Conservation (phyloP, 2,329 filamentous ascomycete genomes). For the Corynespora cassiicola region DNA sequence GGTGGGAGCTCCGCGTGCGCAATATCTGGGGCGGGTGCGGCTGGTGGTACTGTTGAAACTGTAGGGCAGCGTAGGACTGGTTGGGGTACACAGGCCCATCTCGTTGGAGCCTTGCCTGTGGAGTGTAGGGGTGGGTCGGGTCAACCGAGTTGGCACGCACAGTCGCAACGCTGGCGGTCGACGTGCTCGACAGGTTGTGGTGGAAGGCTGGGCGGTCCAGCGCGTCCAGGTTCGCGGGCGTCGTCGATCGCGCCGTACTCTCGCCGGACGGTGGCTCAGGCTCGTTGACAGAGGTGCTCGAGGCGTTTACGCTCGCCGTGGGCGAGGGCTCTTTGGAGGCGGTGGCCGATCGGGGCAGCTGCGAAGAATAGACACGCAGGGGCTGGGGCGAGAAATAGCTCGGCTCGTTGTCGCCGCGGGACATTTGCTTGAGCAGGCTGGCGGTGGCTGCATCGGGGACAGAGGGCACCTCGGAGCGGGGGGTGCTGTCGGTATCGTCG, state of each 20-base stretch:
- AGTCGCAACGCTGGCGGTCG: slow-evolving; percentile 50
- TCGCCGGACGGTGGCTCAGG: slow-evolving; percentile 15
- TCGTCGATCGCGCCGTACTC: too few relatives aligned
- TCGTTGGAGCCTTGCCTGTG: slow-evolving; percentile 23
- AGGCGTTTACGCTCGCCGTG: slow-evolving; percentile 32
- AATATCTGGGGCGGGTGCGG: slow-evolving; percentile 43
- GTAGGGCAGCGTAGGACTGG: slow-evolving; percentile 57
- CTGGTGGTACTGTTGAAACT: slow-evolving; percentile 53
- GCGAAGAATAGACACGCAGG: slow-evolving; percentile 39
- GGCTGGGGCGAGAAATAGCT: slow-evolving; percentile 49
- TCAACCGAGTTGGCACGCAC: slow-evolving; percentile 44
- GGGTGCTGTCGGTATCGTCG: slow-evolving; percentile 46
- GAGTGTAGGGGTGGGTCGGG: slow-evolving; percentile 22
- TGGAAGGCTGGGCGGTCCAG: slow-evolving; percentile 46
- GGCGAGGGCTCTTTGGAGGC: slow-evolving; percentile 40
- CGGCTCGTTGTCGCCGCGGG: slow-evolving; percentile 33
- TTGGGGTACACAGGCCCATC: slow-evolving; percentile 54
- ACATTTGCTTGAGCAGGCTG: slow-evolving; percentile 23
- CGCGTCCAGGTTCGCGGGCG: slow-evolving; percentile 15
- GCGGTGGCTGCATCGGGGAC: slow-evolving; percentile 29
- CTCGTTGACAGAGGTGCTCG: slow-evolving; percentile 24
- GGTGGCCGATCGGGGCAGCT: slow-evolving; percentile 35
- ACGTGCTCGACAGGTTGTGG: slow-evolving; percentile 50
- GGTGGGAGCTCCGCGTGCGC: slow-evolving; percentile 51
- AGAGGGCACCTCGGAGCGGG: slow-evolving; percentile 48